Percentiles rank a stretch among this genome's conserved stretches.
Evolutionary conservation across 306 rosid species (phyloP).

Genomic region (Quillaja saponaria): DNA sequence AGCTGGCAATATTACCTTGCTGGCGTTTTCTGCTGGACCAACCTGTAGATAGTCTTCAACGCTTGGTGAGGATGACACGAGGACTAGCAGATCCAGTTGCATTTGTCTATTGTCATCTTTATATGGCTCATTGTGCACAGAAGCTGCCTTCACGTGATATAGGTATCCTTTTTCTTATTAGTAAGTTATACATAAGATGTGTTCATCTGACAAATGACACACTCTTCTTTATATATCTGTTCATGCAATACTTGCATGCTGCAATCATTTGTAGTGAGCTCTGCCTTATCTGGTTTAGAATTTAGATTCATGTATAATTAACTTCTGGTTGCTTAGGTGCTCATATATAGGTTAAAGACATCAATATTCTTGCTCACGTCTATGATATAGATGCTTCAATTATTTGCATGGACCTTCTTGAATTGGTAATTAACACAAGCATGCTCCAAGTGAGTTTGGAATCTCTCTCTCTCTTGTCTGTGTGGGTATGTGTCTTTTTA

Average conservation of each 20-base stretch:
- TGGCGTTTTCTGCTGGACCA: slow-evolving; percentile 74
- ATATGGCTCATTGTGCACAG: slow-evolving; percentile 70
- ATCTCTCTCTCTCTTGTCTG: slow-evolving; percentile 7
- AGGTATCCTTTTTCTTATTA: slow-evolving; percentile 46
- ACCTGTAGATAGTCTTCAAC: slow-evolving; percentile 59
- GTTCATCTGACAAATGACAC: no score
- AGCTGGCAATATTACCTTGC: slow-evolving; percentile 91
- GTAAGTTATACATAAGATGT: slow-evolving; percentile 15
- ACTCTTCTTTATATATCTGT: no score
- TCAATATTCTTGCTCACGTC: no score
- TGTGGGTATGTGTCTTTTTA: slow-evolving; percentile 19
- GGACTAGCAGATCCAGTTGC: slow-evolving; percentile 94
- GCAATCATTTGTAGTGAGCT: no score
- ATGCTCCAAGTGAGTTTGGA: slow-evolving; percentile 2
- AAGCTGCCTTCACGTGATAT: slow-evolving; percentile 69
- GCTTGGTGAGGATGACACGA: slow-evolving; percentile 83
- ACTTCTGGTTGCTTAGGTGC: no score
- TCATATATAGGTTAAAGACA: no score
- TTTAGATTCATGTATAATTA: no score
- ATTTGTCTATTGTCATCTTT: slow-evolving; percentile 81
- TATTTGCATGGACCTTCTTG: slow-evolving; percentile 11
- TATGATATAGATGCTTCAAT: no score
- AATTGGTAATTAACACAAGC: slow-evolving; percentile 15
- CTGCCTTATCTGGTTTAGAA: no score
- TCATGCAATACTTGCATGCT: no score